Conservation (phyloP, 768 basidiomycete species). For the Collybia nuda region DNA sequence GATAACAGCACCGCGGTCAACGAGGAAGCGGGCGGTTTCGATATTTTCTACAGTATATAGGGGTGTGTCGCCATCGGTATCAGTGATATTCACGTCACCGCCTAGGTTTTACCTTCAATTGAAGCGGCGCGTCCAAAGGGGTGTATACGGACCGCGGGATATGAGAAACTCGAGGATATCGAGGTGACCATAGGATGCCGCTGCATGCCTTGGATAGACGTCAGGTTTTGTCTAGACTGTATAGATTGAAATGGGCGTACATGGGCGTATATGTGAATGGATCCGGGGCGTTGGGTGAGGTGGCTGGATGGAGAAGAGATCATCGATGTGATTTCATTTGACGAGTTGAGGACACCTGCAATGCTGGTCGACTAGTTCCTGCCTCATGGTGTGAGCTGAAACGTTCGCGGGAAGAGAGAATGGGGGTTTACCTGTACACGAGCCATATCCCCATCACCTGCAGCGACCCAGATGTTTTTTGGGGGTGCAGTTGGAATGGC, state of each 20-base stretch:
- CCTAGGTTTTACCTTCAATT: conserved; percentile 39
- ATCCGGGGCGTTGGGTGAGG: conserved; percentile 74
- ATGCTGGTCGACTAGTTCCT: conserved; percentile 59
- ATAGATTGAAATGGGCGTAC: conserved; percentile 33
- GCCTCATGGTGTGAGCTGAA: conserved; percentile 19
- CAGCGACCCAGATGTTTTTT: conserved; percentile 92
- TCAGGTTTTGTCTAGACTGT: conserved; percentile 12
- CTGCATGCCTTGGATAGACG: conserved; percentile 72
- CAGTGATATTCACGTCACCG: conserved; percentile 84
- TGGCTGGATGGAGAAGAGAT: conserved; percentile 40
- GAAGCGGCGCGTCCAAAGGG: conserved; percentile 5
- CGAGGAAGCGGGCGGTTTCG: conserved; percentile 73
- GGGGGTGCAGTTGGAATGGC: conserved; percentile 2
- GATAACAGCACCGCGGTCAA: conserved; percentile 73
- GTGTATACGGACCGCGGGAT: conserved; percentile 49
- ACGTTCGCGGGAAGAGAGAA: background rate
- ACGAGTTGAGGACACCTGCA: conserved; percentile 39
- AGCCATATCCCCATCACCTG: conserved; percentile 84
- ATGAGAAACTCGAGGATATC: conserved; percentile 78
- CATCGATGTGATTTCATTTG: conserved; percentile 21
- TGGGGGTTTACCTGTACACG: conserved; percentile 59
- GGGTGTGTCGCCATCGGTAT: conserved; percentile 89
- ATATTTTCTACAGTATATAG: conserved; percentile 86
- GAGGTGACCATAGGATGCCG: conserved; percentile 87
- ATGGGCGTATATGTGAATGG: conserved; percentile 80